Evolutionary conservation across 2,329 filamentous ascomycete species (phyloP).

Genomic region (Ascochyta lentis): DNA sequence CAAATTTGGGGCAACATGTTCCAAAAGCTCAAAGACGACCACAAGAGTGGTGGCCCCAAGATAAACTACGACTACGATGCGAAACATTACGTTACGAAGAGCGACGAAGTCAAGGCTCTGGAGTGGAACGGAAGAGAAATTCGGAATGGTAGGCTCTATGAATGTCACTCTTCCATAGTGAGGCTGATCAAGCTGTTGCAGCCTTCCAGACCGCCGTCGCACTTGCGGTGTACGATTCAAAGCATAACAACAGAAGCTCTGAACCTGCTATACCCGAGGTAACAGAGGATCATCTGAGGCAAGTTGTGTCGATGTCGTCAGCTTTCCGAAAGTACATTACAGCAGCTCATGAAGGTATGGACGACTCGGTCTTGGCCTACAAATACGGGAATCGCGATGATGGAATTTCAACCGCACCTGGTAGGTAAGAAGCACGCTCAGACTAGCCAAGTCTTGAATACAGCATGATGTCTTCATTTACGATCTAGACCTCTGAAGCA

Average conservation of each 20-base stretch:
- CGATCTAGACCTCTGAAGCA: too few species aligned
- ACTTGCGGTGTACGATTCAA: background rate
- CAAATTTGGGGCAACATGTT: conserved; percentile 38
- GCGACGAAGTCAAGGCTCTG: conserved; percentile 19
- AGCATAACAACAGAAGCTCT: background rate
- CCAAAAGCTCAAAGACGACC: conserved; percentile 18
- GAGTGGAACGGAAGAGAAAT: conserved; percentile 43
- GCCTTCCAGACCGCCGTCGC: conserved; percentile 6
- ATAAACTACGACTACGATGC: conserved; percentile 17
- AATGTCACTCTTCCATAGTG: too few species aligned
- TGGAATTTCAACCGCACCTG: background rate
- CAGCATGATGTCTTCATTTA: too few species aligned
- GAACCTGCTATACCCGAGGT: background rate
- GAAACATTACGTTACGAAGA: conserved; percentile 22
- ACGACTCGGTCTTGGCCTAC: background rate
- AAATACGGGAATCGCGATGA: background rate
- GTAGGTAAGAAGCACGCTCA: background rate
- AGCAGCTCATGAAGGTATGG: background rate
- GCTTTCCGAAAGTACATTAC: background rate
- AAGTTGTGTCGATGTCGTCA: background rate
- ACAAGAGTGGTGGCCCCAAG: conserved; percentile 5
- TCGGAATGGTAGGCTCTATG: conserved; percentile 28
- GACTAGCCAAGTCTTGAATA: too few species aligned
- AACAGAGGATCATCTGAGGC: background rate
- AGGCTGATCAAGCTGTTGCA: background rate